phyloP scores from a whole-genome alignment of 2,329 filamentous ascomycete species.

The Volutella citrinella region DNA sequence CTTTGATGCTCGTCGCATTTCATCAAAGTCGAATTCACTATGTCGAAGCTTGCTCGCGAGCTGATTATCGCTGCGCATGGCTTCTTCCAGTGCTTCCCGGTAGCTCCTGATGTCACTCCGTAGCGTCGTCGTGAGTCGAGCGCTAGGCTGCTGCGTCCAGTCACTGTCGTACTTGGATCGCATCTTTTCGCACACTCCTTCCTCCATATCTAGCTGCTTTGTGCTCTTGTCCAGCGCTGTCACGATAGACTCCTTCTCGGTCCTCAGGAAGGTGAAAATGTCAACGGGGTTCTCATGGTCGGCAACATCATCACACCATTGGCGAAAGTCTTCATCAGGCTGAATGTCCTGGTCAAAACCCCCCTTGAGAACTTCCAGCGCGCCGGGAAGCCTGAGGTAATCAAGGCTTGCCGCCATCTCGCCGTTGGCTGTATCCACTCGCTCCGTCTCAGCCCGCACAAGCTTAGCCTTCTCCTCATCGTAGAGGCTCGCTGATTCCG shows the following conservation, averaged over 20 bases:
- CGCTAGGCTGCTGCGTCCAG: slow-evolving; percentile 97
- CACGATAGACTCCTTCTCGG: slow-evolving; percentile 74
- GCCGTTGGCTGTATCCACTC: slow-evolving; percentile 86
- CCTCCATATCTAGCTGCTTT: slow-evolving; percentile 93
- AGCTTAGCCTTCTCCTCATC: slow-evolving; percentile 98
- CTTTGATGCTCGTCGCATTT: slow-evolving; percentile 89
- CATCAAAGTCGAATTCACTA: slow-evolving; percentile 85
- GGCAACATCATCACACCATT: slow-evolving; percentile 91
- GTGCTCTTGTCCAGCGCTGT: slow-evolving; percentile 72
- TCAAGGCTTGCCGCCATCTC: slow-evolving; percentile 96
- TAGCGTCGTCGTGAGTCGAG: slow-evolving; percentile 81
- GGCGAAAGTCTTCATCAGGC: slow-evolving; percentile 86
- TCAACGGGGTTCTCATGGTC: slow-evolving; percentile 75
- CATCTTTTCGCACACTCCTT: slow-evolving; percentile 99
- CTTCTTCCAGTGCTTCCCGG: slow-evolving; percentile 84
- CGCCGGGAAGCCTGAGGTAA: slow-evolving; percentile 85
- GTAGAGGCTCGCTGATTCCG: slow-evolving; percentile 93
- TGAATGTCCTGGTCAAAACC: slow-evolving; percentile 86
- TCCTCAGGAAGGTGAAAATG: slow-evolving; percentile 75
- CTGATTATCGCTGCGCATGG: slow-evolving; percentile 79
- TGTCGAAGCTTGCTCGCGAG: slow-evolving; percentile 80
- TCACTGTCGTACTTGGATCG: slow-evolving; percentile 92
- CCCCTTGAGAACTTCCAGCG: slow-evolving; percentile 87
- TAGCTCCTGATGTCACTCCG: slow-evolving; percentile 86
- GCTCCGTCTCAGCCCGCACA: slow-evolving; percentile 87